Conservation (phyloP, 75 land plant species). For the Adiantum capillusveneris region DNA sequence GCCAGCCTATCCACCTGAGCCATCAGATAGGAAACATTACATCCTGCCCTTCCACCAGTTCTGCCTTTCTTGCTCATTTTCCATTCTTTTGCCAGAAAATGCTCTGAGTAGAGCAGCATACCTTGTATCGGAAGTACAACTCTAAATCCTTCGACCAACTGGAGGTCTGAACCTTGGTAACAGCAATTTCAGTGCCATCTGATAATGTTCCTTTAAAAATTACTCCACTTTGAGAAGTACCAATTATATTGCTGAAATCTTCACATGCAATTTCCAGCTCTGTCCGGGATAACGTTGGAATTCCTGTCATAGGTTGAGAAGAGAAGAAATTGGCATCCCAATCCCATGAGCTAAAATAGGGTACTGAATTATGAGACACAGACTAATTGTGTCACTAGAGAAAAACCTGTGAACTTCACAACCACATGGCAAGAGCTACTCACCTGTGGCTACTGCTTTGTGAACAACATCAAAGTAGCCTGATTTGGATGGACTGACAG, state of each 20-base stretch:
- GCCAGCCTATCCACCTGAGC: constrained; percentile 77
- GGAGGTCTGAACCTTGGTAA: constrained; percentile 20
- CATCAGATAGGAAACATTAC: too few relatives aligned
- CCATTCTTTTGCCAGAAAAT: too few relatives aligned
- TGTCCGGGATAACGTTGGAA: constrained; percentile 36
- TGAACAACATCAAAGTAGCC: too few relatives aligned
- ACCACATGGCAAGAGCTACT: too few relatives aligned
- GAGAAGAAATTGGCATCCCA: background rate
- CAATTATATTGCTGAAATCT: constrained; percentile 98
- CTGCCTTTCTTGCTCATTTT: too few relatives aligned
- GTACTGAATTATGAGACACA: too few relatives aligned
- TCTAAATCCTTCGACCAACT: constrained; percentile 1
- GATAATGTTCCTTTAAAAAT: constrained; percentile 84
- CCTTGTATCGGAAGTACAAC: background rate
- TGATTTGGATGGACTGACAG: too few relatives aligned
- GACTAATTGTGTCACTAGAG: too few relatives aligned
- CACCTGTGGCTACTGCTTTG: too few relatives aligned
- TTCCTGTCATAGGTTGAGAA: constrained; percentile 7
- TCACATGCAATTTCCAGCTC: constrained; percentile 94
- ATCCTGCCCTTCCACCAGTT: too few relatives aligned
- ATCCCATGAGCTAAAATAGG: too few relatives aligned
- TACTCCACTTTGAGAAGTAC: constrained; percentile 61
- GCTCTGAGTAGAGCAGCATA: background rate
- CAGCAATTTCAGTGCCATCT: constrained; percentile 84
- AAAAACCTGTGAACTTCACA: too few relatives aligned